Conservation (phyloP, 768 basidiomycete genomes). For the Pilatotrama ljubarskyi region DNA sequence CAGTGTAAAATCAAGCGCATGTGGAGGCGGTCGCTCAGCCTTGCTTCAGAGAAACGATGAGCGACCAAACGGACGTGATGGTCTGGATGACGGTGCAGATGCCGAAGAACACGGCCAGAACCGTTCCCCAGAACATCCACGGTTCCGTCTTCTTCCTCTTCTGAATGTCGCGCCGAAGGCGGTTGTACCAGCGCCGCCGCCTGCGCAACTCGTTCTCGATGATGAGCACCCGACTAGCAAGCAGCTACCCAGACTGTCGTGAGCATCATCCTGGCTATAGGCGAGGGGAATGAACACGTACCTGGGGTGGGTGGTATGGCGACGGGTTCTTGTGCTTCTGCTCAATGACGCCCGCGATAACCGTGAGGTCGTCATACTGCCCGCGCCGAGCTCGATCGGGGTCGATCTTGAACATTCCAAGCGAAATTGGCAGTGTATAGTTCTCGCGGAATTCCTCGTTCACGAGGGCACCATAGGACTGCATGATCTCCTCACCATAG, state of each 20-base stretch:
- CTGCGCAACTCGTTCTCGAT: slow-evolving; percentile 5
- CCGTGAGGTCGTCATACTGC: slow-evolving; percentile 10
- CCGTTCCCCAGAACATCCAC: slow-evolving; percentile 21
- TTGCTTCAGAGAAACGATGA: not conserved
- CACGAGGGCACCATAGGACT: slow-evolving; percentile 13
- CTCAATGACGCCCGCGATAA: slow-evolving; percentile 9
- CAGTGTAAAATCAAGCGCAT: too few species aligned
- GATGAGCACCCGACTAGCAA: slow-evolving; percentile 8
- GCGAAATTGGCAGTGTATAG: slow-evolving; percentile 12
- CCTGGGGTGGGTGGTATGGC: slow-evolving; percentile 8
- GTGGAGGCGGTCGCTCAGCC: not conserved
- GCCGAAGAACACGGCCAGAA: slow-evolving; percentile 22
- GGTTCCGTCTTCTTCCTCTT: slow-evolving; percentile 19
- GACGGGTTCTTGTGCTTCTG: not conserved
- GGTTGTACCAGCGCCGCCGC: slow-evolving; percentile 15
- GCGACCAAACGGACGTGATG: slow-evolving; percentile 18
- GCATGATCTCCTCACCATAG: slow-evolving; percentile 1
- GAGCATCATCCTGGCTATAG: not conserved
- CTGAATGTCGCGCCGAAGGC: slow-evolving; percentile 15
- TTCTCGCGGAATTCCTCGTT: slow-evolving; percentile 13
- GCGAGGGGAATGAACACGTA: not conserved
- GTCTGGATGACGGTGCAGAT: slow-evolving; percentile 23
- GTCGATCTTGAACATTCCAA: slow-evolving; percentile 18
- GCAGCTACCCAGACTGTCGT: not conserved
- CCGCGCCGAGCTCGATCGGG: not conserved